Evolutionary conservation across 768 basidiomycete genomes (phyloP).

Genomic region (Naganishia onofrii): DNA sequence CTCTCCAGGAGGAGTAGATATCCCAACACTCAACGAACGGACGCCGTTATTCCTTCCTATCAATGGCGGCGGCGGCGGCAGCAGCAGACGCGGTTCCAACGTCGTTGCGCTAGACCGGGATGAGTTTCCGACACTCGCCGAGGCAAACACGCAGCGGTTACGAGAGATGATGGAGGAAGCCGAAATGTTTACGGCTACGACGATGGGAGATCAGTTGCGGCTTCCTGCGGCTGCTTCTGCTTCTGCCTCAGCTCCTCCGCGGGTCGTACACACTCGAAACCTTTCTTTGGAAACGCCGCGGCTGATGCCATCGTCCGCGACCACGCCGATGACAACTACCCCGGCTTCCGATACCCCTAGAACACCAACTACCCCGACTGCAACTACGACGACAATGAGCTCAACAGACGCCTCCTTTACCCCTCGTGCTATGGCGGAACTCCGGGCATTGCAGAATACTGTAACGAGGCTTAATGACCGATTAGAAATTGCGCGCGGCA

Average conservation of each 20-base stretch:
- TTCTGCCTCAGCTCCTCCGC: too few relatives aligned
- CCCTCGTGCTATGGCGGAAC: not conserved
- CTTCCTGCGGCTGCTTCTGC: not conserved
- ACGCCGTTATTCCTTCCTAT: not conserved
- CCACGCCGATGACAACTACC: not conserved
- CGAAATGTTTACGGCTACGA: not conserved
- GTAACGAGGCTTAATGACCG: slow-evolving; percentile 20
- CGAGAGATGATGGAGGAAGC: not conserved
- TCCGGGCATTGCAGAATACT: slow-evolving; percentile 11
- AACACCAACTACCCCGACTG: too few relatives aligned
- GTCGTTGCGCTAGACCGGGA: not conserved
- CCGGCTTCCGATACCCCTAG: not conserved
- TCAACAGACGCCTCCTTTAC: not conserved
- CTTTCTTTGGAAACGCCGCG: not conserved
- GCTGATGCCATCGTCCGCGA: not conserved
- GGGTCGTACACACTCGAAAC: not conserved
- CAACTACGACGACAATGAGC: not conserved
- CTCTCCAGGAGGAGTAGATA: not conserved
- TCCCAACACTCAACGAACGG: not conserved
- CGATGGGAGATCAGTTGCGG: too few relatives aligned
- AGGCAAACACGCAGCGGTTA: not conserved
- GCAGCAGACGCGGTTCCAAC: too few relatives aligned
- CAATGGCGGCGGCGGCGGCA: not conserved
- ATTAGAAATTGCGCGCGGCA: slow-evolving; percentile 9
- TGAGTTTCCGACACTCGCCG: not conserved